Evolutionary conservation across 176 grass and related monocot species (phyloP), one percentile per base, ranked within the genome.

Genomic region (Microstegium vimineum): DNA sequence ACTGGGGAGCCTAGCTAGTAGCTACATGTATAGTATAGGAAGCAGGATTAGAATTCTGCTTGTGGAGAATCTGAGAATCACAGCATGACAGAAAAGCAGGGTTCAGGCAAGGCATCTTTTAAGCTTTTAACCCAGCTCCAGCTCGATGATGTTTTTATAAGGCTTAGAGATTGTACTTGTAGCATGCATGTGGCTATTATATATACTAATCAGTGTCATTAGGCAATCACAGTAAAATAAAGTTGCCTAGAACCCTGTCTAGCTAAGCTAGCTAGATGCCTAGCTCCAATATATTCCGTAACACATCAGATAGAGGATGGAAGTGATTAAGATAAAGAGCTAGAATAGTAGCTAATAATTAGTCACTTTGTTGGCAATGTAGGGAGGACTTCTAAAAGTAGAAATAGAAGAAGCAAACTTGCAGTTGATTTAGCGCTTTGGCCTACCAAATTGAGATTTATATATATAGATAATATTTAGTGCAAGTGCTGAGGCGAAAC

Each of bases 41-140:
- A 5, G 69, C 62, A 71, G 46, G 56, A 72, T 70, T 65, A 80
- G 76, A 77, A 57, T 85, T 81, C 25, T 28, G 63, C 26, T 71
- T 89, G 33, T 56, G 7, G 23, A 77, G 78, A 89, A 86, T 75
- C 52, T 54, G 40, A 81, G 8, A 57, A 63, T 64, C 60, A 17
- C 26, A 82, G 17, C 20, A 30, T 73, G 4, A 33, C 59, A 32
- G 22, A 66, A 64, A 78, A 64, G 40, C 11, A 43, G 13, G 36
- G 20, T 33, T 17, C 30, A 73, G 73, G 56, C 27, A 22, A 30
- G 85, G 30, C 76, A 86, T 82, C 64, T 87, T 82, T 76, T 37
- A 68, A 81, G 71, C 38, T 62, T 80, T 78, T 73, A 86, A 79
- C 43, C 59, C 43, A 70, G 65, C 61, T 60, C 74, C 43, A 28